Evolutionary conservation across 352 stramenopile species (phyloP).

Genomic region (Phytophthora lateralis): DNA sequence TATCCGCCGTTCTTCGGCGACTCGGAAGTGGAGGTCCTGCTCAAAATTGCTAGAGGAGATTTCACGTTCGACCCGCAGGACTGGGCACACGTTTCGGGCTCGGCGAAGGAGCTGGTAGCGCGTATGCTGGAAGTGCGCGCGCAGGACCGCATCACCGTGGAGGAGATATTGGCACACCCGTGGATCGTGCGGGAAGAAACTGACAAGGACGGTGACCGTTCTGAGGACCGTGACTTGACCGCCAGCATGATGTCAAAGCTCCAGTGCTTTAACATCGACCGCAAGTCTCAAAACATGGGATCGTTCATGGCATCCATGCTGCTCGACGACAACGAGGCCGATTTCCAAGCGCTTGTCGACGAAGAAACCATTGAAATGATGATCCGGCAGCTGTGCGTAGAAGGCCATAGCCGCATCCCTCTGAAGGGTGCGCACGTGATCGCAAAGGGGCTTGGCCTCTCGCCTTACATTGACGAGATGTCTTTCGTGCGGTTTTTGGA

Average conservation of each 20-base stretch:
- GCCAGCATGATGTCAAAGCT: slow-evolving; percentile 54
- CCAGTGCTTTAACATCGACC: slow-evolving; percentile 80
- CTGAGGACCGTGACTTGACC: slow-evolving; percentile 38
- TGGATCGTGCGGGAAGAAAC: slow-evolving; percentile 52
- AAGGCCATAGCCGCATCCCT: slow-evolving; percentile 51
- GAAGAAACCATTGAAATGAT: slow-evolving; percentile 64
- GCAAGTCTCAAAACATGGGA: slow-evolving; percentile 81
- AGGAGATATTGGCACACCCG: slow-evolving; percentile 64
- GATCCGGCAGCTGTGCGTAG: slow-evolving; percentile 66
- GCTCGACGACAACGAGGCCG: slow-evolving; percentile 52
- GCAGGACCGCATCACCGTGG: slow-evolving; percentile 73
- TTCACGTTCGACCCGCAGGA: slow-evolving; percentile 72
- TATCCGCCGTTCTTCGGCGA: slow-evolving; percentile 81
- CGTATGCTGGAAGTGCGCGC: slow-evolving; percentile 78
- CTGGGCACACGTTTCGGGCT: slow-evolving; percentile 60
- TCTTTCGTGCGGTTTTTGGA: slow-evolving; percentile 70
- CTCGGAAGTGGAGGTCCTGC: slow-evolving; percentile 74
- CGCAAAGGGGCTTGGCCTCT: slow-evolving; percentile 60
- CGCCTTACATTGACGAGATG: slow-evolving; percentile 66
- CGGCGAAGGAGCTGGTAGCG: slow-evolving; percentile 70
- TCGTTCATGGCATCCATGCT: slow-evolving; percentile 68
- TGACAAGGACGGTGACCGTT: slow-evolving; percentile 1
- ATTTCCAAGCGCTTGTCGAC: slow-evolving; percentile 63
- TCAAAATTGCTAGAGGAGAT: slow-evolving; percentile 78
- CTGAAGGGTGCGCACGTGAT: slow-evolving; percentile 58